These are phyloP conservation scores for Neoascochyta sp. DNA, from an alignment of 2,329 filamentous ascomycete genomes.

Conservation along the genomic window DNA sequence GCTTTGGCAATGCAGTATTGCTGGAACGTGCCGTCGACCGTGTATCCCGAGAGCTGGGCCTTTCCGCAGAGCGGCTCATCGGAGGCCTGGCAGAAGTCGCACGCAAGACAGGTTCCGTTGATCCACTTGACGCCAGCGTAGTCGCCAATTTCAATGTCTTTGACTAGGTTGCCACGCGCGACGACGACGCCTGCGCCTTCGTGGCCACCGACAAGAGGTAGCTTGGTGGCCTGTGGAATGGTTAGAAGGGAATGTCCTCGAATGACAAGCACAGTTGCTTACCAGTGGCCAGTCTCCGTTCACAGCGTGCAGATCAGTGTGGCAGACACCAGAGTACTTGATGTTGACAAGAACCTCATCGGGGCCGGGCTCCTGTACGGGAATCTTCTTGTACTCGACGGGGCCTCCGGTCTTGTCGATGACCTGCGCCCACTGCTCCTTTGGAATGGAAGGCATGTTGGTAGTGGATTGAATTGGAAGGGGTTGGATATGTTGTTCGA, in stretches of 20 bases:
- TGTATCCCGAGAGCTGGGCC: slow-evolving; percentile 79
- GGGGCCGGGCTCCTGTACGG: slow-evolving; percentile 73
- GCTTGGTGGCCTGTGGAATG: slow-evolving; percentile 56
- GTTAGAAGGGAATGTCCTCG: no score
- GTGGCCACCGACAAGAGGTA: slow-evolving; percentile 79
- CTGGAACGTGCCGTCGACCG: slow-evolving; percentile 89
- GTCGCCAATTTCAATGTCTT: slow-evolving; percentile 73
- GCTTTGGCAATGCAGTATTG: slow-evolving; percentile 88
- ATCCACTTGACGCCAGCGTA: slow-evolving; percentile 88
- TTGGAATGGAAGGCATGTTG: slow-evolving; percentile 62
- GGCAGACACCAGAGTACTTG: slow-evolving; percentile 87
- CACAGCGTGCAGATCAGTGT: slow-evolving; percentile 78
- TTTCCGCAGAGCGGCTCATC: slow-evolving; percentile 81
- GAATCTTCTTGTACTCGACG: slow-evolving; percentile 73
- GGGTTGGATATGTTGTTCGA: no score
- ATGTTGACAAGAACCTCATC: slow-evolving; percentile 91
- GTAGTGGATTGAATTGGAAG: slow-evolving; percentile 1
- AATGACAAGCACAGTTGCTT: no score
- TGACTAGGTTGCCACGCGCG: slow-evolving; percentile 70
- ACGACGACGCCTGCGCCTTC: slow-evolving; percentile 81
- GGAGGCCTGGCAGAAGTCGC: slow-evolving; percentile 74
- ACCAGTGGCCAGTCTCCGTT: slow-evolving; percentile 84
- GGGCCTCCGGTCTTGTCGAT: slow-evolving; percentile 73
- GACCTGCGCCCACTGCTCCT: slow-evolving; percentile 87
- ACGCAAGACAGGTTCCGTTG: slow-evolving; percentile 79